Evolutionary conservation across 164 flowering plant genomes (phyloP).

Genomic region (Buxus sempervirens): DNA sequence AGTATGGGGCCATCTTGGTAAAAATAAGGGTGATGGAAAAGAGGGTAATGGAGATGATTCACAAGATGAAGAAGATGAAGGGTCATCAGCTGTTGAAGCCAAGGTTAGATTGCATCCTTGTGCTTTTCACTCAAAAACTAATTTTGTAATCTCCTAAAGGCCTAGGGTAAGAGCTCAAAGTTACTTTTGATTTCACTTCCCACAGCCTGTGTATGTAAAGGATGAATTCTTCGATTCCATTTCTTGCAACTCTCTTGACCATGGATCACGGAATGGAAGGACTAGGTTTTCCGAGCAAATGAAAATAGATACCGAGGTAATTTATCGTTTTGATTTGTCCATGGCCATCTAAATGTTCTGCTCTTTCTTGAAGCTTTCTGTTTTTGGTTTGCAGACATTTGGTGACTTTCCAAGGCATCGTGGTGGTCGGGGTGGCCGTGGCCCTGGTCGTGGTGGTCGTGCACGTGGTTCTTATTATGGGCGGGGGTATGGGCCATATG

Average conservation of each 20-base stretch:
- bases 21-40: slow-evolving; percentile 36
- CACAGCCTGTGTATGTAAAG: slow-evolving; percentile 72
- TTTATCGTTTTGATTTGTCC: background rate
- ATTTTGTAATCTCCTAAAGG: no score
- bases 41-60: slow-evolving; percentile 34
- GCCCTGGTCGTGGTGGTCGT: slow-evolving; percentile 56
- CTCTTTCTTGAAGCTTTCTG: background rate
- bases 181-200: background rate
- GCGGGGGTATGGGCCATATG: slow-evolving; percentile 61
- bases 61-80: slow-evolving; percentile 43
- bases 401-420: slow-evolving; percentile 66
- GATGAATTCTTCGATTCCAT: slow-evolving; percentile 87
- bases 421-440: slow-evolving; percentile 75
- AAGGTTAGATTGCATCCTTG: slow-evolving; percentile 31
- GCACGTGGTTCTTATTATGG: slow-evolving; percentile 54
- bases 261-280: slow-evolving; percentile 47
- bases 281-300: slow-evolving; percentile 62
- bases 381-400: slow-evolving; percentile 53
- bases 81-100: slow-evolving; percentile 27
- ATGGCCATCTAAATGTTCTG: background rate
- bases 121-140: no score
- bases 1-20: slow-evolving; percentile 92
- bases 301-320: slow-evolving; percentile 79
- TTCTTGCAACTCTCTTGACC: slow-evolving; percentile 58
- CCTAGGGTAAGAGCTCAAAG: background rate